Percentiles rank a stretch among this genome's conserved stretches.
These are phyloP conservation scores for Jatropha curcas DNA, from an alignment of 345 rosid genomes.

Conservation along the genomic window DNA sequence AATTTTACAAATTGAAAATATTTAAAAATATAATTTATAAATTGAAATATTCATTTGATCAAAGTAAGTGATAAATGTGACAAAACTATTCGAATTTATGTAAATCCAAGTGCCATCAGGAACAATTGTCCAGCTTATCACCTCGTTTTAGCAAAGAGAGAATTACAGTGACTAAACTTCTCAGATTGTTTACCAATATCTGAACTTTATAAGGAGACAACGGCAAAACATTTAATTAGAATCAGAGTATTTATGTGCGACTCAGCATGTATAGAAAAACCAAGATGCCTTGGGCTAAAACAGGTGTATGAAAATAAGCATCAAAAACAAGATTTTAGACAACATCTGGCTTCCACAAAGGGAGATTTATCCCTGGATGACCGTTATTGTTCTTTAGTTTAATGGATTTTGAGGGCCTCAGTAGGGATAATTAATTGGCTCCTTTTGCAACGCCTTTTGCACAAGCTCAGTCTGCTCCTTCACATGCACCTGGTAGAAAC, in stretches of 20 bases:
- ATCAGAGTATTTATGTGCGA: background rate
- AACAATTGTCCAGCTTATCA: too few relatives aligned
- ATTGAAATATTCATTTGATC: too few relatives aligned
- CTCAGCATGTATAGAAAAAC: background rate
- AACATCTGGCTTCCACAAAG: background rate
- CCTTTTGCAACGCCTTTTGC: conserved; percentile 55
- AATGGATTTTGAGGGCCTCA: conserved; percentile 9
- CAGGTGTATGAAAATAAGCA: background rate
- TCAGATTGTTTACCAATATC: too few relatives aligned
- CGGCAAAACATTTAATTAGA: background rate
- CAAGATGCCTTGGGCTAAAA: background rate
- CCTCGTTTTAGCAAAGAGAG: too few relatives aligned
- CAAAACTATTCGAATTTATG: too few relatives aligned
- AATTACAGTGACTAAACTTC: too few relatives aligned
- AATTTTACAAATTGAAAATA: too few relatives aligned
- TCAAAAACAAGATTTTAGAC: background rate
- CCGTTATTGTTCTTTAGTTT: background rate
- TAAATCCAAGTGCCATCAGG: too few relatives aligned
- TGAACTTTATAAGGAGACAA: too few relatives aligned
- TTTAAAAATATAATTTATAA: too few relatives aligned
- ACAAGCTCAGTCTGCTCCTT: conserved; percentile 67
- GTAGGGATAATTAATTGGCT: conserved; percentile 40
- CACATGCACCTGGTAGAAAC: conserved; percentile 55
- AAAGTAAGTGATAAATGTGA: too few relatives aligned
- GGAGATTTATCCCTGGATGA: background rate